Evolutionary conservation across 2,329 filamentous ascomycete species (phyloP).

Genomic region (Gliomastix tumulicola): DNA sequence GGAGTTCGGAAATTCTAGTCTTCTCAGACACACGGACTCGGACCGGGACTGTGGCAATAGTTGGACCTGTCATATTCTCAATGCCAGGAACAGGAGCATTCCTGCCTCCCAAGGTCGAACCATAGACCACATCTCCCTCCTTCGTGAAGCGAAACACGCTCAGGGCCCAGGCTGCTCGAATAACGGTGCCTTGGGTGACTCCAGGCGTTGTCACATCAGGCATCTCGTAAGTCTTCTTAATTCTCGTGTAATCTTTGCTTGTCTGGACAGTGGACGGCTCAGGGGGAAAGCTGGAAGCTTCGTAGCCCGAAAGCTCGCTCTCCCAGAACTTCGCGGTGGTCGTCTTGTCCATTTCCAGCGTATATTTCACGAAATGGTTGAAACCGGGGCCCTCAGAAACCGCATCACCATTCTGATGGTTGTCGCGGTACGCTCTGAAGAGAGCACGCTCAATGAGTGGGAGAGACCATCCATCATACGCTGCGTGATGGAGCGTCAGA

Average conservation of each 20-base stretch:
- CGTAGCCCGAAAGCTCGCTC: not conserved
- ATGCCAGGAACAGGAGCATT: conserved; percentile 12
- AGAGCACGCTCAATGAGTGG: conserved; percentile 18
- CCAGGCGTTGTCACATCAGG: too few relatives aligned
- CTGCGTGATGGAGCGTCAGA: conserved; percentile 23
- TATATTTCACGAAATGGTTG: too few relatives aligned
- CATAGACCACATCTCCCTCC: conserved; percentile 16
- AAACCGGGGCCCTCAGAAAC: conserved; percentile 4
- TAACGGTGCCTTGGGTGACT: conserved; percentile 9
- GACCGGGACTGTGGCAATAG: conserved; percentile 15
- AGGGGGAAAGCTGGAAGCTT: not conserved
- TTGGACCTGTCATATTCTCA: conserved; percentile 13
- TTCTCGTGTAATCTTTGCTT: too few relatives aligned
- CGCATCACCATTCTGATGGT: conserved; percentile 15
- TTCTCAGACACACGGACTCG: conserved; percentile 15
- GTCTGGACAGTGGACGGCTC: too few relatives aligned
- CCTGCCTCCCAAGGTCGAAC: conserved; percentile 12
- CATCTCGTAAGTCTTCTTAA: too few relatives aligned
- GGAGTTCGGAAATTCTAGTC: conserved; percentile 24
- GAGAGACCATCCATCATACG: conserved; percentile 46
- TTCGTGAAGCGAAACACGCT: conserved; percentile 7
- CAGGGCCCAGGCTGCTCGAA: conserved; percentile 20
- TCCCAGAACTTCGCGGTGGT: not conserved
- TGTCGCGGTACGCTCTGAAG: conserved; percentile 28
- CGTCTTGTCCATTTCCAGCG: too few relatives aligned